A percentile compares a stretch with the other conserved stretches of the same genome.
Conservation (phyloP, 495 filamentous ascomycete genomes). For the Aspergillus nanangensis region DNA sequence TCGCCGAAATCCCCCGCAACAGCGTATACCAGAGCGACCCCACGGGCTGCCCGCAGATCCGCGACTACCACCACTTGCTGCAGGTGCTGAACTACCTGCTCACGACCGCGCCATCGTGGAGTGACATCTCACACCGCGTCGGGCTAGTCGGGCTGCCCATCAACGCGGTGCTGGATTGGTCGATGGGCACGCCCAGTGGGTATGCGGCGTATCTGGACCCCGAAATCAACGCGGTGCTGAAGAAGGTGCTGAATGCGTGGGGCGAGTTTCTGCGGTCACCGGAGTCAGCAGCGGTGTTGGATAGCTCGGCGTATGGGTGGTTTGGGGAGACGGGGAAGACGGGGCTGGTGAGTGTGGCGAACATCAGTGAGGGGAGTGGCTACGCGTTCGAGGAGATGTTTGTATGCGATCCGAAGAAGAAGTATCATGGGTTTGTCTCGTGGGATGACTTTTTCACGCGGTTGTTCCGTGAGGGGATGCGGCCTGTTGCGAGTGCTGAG, state of each 20-base stretch:
- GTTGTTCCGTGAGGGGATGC: slow-evolving; percentile 44
- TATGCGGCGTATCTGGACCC: slow-evolving; percentile 62
- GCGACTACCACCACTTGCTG: slow-evolving; percentile 62
- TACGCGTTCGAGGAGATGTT: slow-evolving; percentile 15
- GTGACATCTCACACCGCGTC: slow-evolving; percentile 41
- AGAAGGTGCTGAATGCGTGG: slow-evolving; percentile 67
- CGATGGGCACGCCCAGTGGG: slow-evolving; percentile 65
- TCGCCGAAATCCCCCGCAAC: slow-evolving; percentile 57
- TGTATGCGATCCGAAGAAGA: slow-evolving; percentile 14
- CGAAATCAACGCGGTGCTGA: slow-evolving; percentile 63
- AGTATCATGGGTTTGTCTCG: slow-evolving; percentile 52
- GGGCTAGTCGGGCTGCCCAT: slow-evolving; percentile 67
- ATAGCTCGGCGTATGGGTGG: slow-evolving; percentile 50
- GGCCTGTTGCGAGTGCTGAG: slow-evolving; percentile 52
- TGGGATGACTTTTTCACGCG: slow-evolving; percentile 81
- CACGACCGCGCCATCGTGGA: slow-evolving; percentile 58
- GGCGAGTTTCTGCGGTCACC: slow-evolving; percentile 53
- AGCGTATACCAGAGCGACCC: slow-evolving; percentile 56
- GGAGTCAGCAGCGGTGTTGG: slow-evolving; percentile 54
- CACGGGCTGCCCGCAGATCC: slow-evolving; percentile 54
- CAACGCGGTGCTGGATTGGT: slow-evolving; percentile 66
- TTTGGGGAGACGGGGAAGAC: slow-evolving; percentile 44
- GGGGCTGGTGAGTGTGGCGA: slow-evolving; percentile 30
- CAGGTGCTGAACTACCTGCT: slow-evolving; percentile 60
- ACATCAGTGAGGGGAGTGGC: background rate